Evolutionary conservation across 768 basidiomycete genomes (phyloP).

Genomic region (Russula sp.): DNA sequence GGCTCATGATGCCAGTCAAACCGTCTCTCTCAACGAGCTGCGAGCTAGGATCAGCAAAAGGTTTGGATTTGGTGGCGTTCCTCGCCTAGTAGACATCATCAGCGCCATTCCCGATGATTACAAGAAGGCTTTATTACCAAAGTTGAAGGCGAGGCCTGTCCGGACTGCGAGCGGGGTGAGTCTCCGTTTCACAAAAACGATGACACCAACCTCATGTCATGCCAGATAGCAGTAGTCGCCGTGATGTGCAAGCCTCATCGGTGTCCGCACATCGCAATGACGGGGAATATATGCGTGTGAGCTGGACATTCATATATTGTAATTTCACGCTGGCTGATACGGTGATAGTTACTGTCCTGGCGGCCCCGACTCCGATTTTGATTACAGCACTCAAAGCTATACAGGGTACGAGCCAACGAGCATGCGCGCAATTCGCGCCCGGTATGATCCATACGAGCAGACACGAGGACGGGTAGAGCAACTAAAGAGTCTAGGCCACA

Average conservation of each 20-base stretch:
- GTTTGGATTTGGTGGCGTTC: slow-evolving; percentile 78
- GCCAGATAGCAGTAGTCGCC: slow-evolving; percentile 93
- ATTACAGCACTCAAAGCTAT: slow-evolving; percentile 97
- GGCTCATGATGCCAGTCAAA: slow-evolving; percentile 69
- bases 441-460: slow-evolving; percentile 97
- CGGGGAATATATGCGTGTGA: slow-evolving; percentile 98
- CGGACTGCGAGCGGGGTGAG: slow-evolving; percentile 93
- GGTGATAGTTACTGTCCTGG: slow-evolving; percentile 85
- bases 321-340: background rate
- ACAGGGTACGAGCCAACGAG: slow-evolving; percentile 96
- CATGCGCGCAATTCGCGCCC: slow-evolving; percentile 96
- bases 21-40: slow-evolving; percentile 83
- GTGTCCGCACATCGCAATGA: slow-evolving; percentile 99
- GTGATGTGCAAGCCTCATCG: slow-evolving; percentile 99
- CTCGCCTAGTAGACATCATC: slow-evolving; percentile 94
- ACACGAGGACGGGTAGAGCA: slow-evolving; percentile 94
- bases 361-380: slow-evolving; percentile 98
- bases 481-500: slow-evolving; percentile 91
- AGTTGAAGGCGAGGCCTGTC: slow-evolving; percentile 88
- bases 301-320: slow-evolving; percentile 27
- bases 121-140: slow-evolving; percentile 85
- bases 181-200: slow-evolving; percentile 17
- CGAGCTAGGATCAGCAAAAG: slow-evolving; percentile 89
- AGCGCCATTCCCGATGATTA: slow-evolving; percentile 97
- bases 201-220: background rate